Conservation (phyloP, 208 protist species). For the Paratrypanosoma confusum region DNA sequence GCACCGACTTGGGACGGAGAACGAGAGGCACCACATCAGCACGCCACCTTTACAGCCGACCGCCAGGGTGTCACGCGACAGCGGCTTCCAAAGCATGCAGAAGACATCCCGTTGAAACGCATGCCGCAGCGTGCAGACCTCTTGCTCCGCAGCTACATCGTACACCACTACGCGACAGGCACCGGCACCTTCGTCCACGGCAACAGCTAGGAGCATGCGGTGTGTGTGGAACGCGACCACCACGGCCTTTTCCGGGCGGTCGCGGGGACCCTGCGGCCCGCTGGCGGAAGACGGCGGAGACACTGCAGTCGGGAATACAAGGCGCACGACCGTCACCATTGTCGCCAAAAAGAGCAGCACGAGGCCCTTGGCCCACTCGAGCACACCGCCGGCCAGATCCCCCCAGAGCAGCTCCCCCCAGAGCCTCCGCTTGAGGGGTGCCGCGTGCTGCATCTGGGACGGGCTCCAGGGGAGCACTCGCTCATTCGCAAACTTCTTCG, state of each 20-base stretch:
- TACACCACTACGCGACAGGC: conserved; percentile 47
- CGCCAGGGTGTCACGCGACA: conserved; percentile 42
- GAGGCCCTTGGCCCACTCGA: conserved; percentile 9
- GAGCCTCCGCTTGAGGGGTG: too few species aligned
- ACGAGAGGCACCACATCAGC: conserved; percentile 52
- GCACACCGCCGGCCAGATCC: conserved; percentile 1
- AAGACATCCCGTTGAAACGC: conserved; percentile 53
- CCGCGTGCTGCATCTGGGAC: too few species aligned
- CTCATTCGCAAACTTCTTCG: conserved; percentile 27
- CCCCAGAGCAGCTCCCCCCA: too few species aligned
- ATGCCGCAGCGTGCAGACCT: conserved; percentile 46
- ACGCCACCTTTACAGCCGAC: conserved; percentile 68
- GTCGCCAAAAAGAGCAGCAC: conserved; percentile 11
- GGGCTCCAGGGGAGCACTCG: conserved; percentile 18
- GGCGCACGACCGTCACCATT: conserved; percentile 30
- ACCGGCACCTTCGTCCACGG: conserved; percentile 38
- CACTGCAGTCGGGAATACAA: conserved; percentile 40
- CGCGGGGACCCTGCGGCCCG: conserved; percentile 2
- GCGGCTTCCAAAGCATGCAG: conserved; percentile 62
- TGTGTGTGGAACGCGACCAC: conserved; percentile 53
- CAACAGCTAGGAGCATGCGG: conserved; percentile 45
- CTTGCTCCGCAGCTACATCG: conserved; percentile 23
- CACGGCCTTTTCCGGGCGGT: conserved; percentile 38
- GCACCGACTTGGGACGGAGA: conserved; percentile 6
- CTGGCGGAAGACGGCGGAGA: conserved; percentile 1